Evolutionary conservation across 768 basidiomycete species (phyloP), one percentile per base, ranked within the genome.

Genomic region (Boletellus emodensis): DNA sequence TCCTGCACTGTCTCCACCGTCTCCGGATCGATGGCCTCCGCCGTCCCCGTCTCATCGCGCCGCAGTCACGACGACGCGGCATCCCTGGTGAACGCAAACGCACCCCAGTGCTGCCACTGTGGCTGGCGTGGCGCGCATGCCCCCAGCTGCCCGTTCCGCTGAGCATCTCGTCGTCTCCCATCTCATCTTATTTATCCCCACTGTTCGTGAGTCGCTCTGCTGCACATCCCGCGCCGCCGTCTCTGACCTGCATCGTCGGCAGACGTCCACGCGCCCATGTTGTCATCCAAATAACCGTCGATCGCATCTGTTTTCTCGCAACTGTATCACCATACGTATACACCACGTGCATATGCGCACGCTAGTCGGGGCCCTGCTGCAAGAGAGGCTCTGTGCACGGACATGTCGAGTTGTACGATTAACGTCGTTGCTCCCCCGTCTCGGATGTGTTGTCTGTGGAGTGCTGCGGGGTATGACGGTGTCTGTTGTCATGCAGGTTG

Each of bases 91-190:
- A 71, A 80, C 71, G 72, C 75, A 59, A 81, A 77, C 72, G 74
- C 80, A n/a, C 84, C 86, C 52, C 84, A 86, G 65, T 88, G 86
- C 71, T 86, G 84, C 75, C 84, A 86, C 65, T 88, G 86, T 55
- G 84, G 84, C 58, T 84, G 75, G 75, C 81, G 85, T 59, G 84
- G 84, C 35, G 62, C 72, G 14, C 76, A 78, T 55, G 65, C 80
- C 24, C 78, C 81, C 33, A 75, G 71, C 61, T 87, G 85, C 73
- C 83, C 83, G 38, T 84, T 85, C 81, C 79, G 74, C 63, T 80
- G 66, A 74, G 54, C 62, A 63, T 49, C 5, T 41, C 40, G 36
- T 49, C 20, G 20, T 20, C 20, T 20, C 36, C 20, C 52, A 46
- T 52, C 22, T 56, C 57, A 47, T 41, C 26, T 50, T 69, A 61